A percentile compares a stretch with the other conserved stretches of the same genome.
Evolutionary conservation across 129 eudicot genomes (phyloP).

Genomic region (Artemisia annua): DNA sequence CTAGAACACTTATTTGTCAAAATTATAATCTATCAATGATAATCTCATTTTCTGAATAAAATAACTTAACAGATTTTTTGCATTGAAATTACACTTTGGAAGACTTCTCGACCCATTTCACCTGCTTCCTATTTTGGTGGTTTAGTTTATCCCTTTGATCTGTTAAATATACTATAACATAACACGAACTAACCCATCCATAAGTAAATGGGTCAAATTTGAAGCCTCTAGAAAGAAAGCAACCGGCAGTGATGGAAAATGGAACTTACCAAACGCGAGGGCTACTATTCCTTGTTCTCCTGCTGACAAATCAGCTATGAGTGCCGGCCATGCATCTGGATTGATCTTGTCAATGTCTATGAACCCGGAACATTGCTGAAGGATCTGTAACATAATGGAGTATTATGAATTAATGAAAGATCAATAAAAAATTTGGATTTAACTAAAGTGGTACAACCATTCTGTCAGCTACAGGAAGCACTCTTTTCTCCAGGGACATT

Average conservation of each 20-base stretch:
- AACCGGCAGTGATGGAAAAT: no score
- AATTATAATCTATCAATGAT: background rate
- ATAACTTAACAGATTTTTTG: background rate
- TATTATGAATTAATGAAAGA: no score
- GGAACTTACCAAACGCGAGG: slow-evolving; percentile 73
- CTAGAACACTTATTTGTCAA: no score
- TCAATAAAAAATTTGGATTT: no score
- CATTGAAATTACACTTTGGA: background rate
- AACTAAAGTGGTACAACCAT: slow-evolving; percentile 37
- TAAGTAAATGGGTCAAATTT: background rate
- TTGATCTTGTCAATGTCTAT: slow-evolving; percentile 85
- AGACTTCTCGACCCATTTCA: background rate
- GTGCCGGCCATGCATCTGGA: slow-evolving; percentile 98
- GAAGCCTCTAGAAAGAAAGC: slow-evolving; percentile 9
- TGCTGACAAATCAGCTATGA: slow-evolving; percentile 76
- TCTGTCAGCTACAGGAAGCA: slow-evolving; percentile 80
- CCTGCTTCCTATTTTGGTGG: no score
- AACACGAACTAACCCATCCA: no score
- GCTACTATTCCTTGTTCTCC: slow-evolving; percentile 81
- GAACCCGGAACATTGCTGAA: slow-evolving; percentile 84
- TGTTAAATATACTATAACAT: background rate
- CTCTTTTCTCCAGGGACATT: slow-evolving; percentile 82
- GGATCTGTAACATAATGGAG: slow-evolving; percentile 37
- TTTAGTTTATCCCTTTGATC: background rate
- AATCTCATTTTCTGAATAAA: background rate